These are phyloP conservation scores for Pseudocercospora cruenta DNA, from an alignment of 2,329 filamentous ascomycete species.

Conservation along the genomic window DNA sequence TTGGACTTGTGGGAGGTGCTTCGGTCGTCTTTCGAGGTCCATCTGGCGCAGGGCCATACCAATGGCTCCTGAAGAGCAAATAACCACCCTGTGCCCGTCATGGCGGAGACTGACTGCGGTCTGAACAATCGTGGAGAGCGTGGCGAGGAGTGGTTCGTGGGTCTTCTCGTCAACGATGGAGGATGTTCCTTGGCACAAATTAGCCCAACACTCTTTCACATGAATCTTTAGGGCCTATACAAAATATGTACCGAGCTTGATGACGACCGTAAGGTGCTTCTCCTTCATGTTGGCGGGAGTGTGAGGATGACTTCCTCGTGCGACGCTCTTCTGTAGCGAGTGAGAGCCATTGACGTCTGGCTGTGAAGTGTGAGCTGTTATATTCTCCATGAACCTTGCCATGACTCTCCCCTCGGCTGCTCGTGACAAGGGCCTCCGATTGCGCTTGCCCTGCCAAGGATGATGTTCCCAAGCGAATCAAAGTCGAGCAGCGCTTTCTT, in stretches of 20 bases:
- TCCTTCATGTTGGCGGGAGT: constrained; percentile 62
- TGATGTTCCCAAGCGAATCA: background rate
- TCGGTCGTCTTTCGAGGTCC: constrained; percentile 84
- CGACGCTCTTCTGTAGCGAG: background rate
- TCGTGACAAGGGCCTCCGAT: background rate
- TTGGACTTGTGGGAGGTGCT: constrained; percentile 87
- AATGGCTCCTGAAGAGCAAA: constrained; percentile 96
- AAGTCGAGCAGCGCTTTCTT: background rate
- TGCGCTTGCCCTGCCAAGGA: background rate
- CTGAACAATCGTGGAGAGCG: constrained; percentile 89
- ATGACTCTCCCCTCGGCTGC: constrained; percentile 4
- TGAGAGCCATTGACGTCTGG: constrained; percentile 6
- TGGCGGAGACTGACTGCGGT: constrained; percentile 84
- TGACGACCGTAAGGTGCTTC: constrained; percentile 74
- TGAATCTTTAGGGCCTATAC: constrained; percentile 17
- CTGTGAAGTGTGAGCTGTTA: constrained; percentile 1
- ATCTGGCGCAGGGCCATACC: constrained; percentile 89
- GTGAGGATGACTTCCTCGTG: background rate
- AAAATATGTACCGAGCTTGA: constrained; percentile 73
- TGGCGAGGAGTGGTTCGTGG: constrained; percentile 89
- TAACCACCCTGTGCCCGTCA: constrained; percentile 91
- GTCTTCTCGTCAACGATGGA: constrained; percentile 98
- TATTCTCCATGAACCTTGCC: constrained; percentile 6
- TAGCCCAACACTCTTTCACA: constrained; percentile 18
- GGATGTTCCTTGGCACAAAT: constrained; percentile 72